A percentile compares a stretch with the other conserved stretches of the same genome.
These are phyloP conservation scores for Exophiala aquamarina DNA, from an alignment of 2,329 filamentous ascomycete genomes.

Conservation along the genomic window DNA sequence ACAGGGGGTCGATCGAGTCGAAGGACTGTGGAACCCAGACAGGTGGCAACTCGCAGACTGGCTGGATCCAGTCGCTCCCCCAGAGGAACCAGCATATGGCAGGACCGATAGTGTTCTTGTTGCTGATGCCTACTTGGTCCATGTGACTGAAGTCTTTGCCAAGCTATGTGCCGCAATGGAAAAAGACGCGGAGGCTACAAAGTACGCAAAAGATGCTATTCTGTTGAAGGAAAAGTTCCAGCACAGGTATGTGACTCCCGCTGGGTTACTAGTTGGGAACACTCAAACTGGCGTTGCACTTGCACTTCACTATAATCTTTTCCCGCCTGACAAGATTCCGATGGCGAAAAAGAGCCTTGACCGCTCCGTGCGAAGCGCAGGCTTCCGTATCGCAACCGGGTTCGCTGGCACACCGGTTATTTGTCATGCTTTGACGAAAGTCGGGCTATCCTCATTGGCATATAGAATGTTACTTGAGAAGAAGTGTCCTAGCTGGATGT, in stretches of 20 bases:
- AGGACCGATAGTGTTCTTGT: conserved; percentile 36
- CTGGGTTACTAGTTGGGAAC: conserved; percentile 31
- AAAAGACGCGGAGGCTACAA: conserved; percentile 23
- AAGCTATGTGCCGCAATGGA: conserved; percentile 30
- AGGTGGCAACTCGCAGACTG: conserved; percentile 41
- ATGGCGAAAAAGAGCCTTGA: too few relatives aligned
- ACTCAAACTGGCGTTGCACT: conserved; percentile 34
- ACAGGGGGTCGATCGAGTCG: conserved; percentile 32
- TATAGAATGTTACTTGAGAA: conserved; percentile 43
- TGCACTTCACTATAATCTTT: conserved; percentile 29
- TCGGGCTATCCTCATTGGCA: conserved; percentile 26
- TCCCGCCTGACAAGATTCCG: too few relatives aligned
- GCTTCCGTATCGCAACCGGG: conserved; percentile 35
- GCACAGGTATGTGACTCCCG: conserved; percentile 30
- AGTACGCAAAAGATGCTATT: conserved; percentile 25
- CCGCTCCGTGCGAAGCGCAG: conserved; percentile 17
- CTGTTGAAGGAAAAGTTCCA: conserved; percentile 31
- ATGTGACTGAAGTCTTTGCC: conserved; percentile 33
- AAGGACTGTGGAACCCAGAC: conserved; percentile 35
- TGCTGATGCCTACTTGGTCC: conserved; percentile 40
- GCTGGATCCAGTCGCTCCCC: conserved; percentile 40
- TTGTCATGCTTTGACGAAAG: conserved; percentile 28
- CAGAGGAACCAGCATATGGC: conserved; percentile 34
- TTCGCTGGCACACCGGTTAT: conserved; percentile 36
- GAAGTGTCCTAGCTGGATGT: conserved; percentile 39